Conservation (phyloP, 768 basidiomycete genomes). For the Auriscalpium vulgare region DNA sequence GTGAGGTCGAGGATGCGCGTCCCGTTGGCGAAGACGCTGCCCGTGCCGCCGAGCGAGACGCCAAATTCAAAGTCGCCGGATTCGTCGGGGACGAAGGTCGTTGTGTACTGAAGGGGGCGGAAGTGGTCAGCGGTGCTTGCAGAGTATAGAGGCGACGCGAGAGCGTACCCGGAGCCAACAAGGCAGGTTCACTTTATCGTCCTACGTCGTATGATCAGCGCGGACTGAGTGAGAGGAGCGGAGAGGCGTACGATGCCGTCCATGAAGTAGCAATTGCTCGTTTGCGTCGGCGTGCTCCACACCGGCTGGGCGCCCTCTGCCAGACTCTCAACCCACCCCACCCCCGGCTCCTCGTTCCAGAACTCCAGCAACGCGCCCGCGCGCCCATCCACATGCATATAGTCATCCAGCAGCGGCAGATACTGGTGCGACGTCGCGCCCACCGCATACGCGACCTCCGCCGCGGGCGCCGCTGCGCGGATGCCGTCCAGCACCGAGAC, state of each 20-base stretch:
- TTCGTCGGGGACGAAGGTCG: constrained; percentile 43
- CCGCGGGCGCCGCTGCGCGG: no score
- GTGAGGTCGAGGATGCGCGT: no score
- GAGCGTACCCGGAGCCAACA: constrained; percentile 33
- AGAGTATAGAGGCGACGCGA: background rate
- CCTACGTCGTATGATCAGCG: constrained; percentile 22
- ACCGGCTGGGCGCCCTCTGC: constrained; percentile 8
- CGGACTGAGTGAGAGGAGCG: background rate
- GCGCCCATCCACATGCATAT: constrained; percentile 26
- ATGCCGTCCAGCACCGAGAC: no score
- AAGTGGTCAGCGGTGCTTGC: background rate
- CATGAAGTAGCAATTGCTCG: constrained; percentile 30
- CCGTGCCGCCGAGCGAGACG: no score
- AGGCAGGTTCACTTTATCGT: constrained; percentile 32
- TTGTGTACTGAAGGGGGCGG: constrained; percentile 25
- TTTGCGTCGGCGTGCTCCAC: constrained; percentile 32
- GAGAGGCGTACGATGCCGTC: constrained; percentile 32
- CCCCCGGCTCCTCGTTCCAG: constrained; percentile 41
- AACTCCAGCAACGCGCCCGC: constrained; percentile 31
- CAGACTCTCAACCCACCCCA: no score
- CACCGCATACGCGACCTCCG: constrained; percentile 14
- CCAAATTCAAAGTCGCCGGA: constrained; percentile 13
- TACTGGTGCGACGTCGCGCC: constrained; percentile 37
- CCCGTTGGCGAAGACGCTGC: no score
- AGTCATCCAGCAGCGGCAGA: constrained; percentile 42